Conservation (phyloP, 805 yeast species). For the Yamadazyma tumulicola region DNA sequence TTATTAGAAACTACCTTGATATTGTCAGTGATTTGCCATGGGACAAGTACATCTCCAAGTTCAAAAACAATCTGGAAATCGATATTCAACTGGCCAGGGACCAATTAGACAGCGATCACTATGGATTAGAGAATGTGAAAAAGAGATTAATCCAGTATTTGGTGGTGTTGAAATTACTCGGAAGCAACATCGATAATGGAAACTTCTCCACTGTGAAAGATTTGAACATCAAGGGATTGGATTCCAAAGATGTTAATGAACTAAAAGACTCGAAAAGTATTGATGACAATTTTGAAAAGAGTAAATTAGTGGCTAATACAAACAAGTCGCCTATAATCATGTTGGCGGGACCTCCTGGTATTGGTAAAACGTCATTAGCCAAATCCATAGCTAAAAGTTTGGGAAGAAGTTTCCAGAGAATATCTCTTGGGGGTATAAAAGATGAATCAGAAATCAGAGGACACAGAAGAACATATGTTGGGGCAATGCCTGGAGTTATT, state of each 20-base stretch:
- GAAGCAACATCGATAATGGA: conserved; percentile 33
- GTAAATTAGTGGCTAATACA: conserved; percentile 25
- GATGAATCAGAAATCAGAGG: conserved; percentile 91
- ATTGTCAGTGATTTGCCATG: conserved; percentile 65
- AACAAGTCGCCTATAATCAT: conserved; percentile 70
- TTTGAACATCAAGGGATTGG: conserved; percentile 10
- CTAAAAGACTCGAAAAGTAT: conserved; percentile 24
- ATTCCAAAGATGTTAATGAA: conserved; percentile 3
- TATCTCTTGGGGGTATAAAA: conserved; percentile 82
- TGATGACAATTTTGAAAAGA: conserved; percentile 26
- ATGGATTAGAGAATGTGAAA: conserved; percentile 47
- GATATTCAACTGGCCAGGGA: conserved; percentile 43
- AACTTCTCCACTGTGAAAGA: conserved; percentile 1
- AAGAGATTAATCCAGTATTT: conserved; percentile 73
- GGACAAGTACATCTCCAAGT: conserved; percentile 35
- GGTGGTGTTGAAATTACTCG: conserved; percentile 66
- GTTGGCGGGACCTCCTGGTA: conserved; percentile 92
- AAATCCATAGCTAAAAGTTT: conserved; percentile 73
- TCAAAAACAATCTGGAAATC: conserved; percentile 39
- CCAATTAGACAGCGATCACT: conserved; percentile 40
- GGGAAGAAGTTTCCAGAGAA: conserved; percentile 71
- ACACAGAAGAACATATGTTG: conserved; percentile 86
- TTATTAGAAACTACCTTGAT: conserved; percentile 60
- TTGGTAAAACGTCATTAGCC: conserved; percentile 86
- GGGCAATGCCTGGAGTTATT: conserved; percentile 85